Base-by-base conservation (phyloP, 495 filamentous ascomycete species). In the Aspergillus indologenus region DNA sequence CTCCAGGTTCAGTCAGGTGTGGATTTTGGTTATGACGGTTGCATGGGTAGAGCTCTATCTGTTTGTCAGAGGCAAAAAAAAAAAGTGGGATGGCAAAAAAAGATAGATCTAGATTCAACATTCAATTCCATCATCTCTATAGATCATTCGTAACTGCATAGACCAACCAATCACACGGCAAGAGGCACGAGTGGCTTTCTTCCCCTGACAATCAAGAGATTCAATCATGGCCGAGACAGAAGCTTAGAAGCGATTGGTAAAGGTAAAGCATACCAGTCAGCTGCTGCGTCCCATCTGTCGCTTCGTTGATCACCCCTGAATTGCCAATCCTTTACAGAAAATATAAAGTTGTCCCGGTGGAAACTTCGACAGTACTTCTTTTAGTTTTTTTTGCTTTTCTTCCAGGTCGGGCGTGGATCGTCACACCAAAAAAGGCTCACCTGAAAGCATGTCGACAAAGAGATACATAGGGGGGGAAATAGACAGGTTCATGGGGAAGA, bases 121-220 rank as follows among this genome's bases (percentile, higher is more conserved):
- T 49, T 58, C 59, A 49, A 55, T 58, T 52, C 51, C 56, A 56
- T 62, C 68, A 72, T 68, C 71, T 78, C 71, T 74, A 74, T 72
- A 79, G 68, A 71, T 71, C 71, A 74, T 71, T 72, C 77, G 73
- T 79, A 76, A 80, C 77, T 71, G 67, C 73, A 75, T 76, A 70
- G 72, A 70, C 67, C 68, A 69, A 68, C 68, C 59, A 59, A 67
- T 58, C 59, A 68, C 60, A 57, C 57, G 57, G 59, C 64, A 60
- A 58, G 21, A 56, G 29, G 49, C 44, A 29, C n/a, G n/a, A n/a
- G n/a, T n/a, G n/a, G n/a, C n/a, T n/a, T n/a, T n/a, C n/a, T n/a
- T n/a, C n/a, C n/a, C n/a, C n/a, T n/a, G n/a, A n/a, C n/a, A n/a
- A n/a, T n/a, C n/a, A n/a, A n/a, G n/a, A n/a, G n/a, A n/a, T n/a